These are phyloP conservation scores for Amanita molliuscula DNA, from an alignment of 768 basidiomycete genomes.

Conservation along the genomic window DNA sequence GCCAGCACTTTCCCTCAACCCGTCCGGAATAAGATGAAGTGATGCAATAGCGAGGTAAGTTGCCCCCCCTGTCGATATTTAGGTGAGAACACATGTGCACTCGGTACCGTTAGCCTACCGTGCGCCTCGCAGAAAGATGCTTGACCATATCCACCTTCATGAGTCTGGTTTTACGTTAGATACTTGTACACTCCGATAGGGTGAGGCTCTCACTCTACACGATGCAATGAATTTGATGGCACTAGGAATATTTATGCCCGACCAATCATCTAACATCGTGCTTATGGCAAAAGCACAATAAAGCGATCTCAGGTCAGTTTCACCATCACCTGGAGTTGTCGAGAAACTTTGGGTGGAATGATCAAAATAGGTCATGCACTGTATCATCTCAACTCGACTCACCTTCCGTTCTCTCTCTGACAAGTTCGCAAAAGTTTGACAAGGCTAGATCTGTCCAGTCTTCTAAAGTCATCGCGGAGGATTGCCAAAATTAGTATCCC, in stretches of 20 bases:
- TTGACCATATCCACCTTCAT: constrained; percentile 91
- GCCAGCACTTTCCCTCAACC: constrained; percentile 11
- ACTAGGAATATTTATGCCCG: constrained; percentile 49
- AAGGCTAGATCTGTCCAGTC: constrained; percentile 62
- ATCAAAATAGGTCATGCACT: constrained; percentile 3
- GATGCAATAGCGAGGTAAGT: constrained; percentile 88
- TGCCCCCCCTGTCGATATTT: constrained; percentile 57
- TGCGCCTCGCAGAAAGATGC: constrained; percentile 75
- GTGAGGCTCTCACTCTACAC: constrained; percentile 51
- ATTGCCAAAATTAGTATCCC: constrained; percentile 77
- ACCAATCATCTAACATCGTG: constrained; percentile 73
- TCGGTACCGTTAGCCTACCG: constrained; percentile 25
- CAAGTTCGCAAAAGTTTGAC: constrained; percentile 56
- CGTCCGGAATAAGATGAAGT: constrained; percentile 39
- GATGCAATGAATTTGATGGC: constrained; percentile 55
- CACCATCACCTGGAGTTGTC: constrained; percentile 53
- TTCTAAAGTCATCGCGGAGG: constrained; percentile 74
- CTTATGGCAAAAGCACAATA: constrained; percentile 86
- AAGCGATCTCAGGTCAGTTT: constrained; percentile 73
- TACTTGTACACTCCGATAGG: constrained; percentile 4
- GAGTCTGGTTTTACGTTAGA: constrained; percentile 42
- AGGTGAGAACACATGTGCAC: neutral
- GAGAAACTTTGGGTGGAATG: constrained; percentile 43
- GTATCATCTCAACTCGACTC: constrained; percentile 9
- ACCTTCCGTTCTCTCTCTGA: constrained; percentile 83